A percentile compares a stretch with the other conserved stretches of the same genome.
Evolutionary conservation across 306 rosid species (phyloP).

Genomic region (Boehmeria nivea): DNA sequence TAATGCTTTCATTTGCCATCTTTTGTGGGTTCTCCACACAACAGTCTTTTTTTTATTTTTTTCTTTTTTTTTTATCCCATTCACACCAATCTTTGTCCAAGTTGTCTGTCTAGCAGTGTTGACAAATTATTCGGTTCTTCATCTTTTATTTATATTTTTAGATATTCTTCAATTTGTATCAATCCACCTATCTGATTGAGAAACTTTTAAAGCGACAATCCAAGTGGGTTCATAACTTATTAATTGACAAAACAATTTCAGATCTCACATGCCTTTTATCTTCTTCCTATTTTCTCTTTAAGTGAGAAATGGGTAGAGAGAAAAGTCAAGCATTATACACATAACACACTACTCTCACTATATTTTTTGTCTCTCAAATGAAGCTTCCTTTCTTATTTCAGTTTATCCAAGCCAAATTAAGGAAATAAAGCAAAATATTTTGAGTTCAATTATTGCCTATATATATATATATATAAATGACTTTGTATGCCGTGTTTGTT

Average conservation of each 20-base stretch:
- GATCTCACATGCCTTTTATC: background rate
- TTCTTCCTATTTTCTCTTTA: background rate
- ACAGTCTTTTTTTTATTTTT: no score
- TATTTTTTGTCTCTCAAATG: background rate
- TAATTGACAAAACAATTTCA: background rate
- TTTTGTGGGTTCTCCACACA: background rate
- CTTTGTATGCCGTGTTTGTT: background rate
- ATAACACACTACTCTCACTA: no score
- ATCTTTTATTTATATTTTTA: background rate
- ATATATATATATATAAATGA: background rate
- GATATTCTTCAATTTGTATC: background rate
- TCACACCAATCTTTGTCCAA: slow-evolving; percentile 4
- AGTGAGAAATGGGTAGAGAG: no score
- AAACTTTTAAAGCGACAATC: background rate
- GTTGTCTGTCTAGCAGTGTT: background rate
- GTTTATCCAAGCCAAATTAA: background rate
- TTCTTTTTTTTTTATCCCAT: no score
- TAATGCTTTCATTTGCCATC: no score
- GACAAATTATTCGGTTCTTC: background rate
- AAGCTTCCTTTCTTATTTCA: background rate
- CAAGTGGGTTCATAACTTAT: background rate
- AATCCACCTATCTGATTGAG: background rate
- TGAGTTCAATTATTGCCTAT: no score
- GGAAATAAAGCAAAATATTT: no score
- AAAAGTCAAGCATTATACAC: background rate